Conservation (phyloP, 2,329 filamentous ascomycete species). For the Orbilia brochopaga region DNA sequence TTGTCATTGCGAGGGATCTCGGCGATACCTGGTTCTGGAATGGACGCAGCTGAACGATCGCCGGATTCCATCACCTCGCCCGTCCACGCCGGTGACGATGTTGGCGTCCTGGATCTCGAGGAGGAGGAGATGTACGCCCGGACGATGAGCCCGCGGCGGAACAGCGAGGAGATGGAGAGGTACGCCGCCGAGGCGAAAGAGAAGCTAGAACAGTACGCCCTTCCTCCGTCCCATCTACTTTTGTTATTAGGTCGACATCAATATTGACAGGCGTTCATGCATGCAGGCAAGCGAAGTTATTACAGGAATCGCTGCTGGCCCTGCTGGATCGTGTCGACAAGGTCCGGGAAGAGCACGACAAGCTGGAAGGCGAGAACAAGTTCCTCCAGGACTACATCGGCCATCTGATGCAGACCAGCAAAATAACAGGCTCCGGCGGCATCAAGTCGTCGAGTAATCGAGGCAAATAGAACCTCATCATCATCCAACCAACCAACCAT, state of each 20-base stretch:
- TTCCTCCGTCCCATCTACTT: neutral
- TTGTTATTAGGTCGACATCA: conserved; percentile 11
- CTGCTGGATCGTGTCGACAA: conserved; percentile 94
- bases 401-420: conserved; percentile 81
- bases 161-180: conserved; percentile 86
- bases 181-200: conserved; percentile 79
- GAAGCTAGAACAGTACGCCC: conserved; percentile 54
- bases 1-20: conserved; percentile 45
- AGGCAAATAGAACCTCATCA: conserved; percentile 64
- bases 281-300: conserved; percentile 78
- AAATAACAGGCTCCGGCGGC: conserved; percentile 72
- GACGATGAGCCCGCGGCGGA: conserved; percentile 91
- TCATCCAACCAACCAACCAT: conserved; percentile 52
- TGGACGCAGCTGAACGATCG: conserved; percentile 49
- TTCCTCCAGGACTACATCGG: conserved; percentile 98
- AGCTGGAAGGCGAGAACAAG: conserved; percentile 94
- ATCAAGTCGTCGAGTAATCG: conserved; percentile 59
- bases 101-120: conserved; percentile 58
- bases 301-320: conserved; percentile 86
- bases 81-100: conserved; percentile 45
- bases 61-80: conserved; percentile 48
- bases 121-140: conserved; percentile 76
- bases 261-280: conserved; percentile 13
- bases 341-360: conserved; percentile 92
- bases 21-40: conserved; percentile 46